Evolutionary conservation across 768 basidiomycete genomes (phyloP).

Genomic region (Holtermannia corniformis): DNA sequence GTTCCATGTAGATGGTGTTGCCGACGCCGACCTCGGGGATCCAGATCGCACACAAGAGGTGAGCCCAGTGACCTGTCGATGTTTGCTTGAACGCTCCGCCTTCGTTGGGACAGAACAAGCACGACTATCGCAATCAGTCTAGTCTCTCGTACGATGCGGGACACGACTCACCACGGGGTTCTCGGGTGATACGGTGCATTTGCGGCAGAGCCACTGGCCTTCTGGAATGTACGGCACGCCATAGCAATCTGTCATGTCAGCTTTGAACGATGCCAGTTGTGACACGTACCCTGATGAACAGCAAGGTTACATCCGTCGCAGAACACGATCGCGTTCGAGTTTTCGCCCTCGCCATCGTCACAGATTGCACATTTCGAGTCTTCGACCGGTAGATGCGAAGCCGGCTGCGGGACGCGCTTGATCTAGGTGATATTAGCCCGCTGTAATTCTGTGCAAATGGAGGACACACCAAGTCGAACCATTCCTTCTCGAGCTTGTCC

Average conservation of each 20-base stretch:
- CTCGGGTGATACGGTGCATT: conserved; percentile 96
- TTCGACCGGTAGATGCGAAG: conserved; percentile 78
- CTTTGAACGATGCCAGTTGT: neutral
- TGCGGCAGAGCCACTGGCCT: conserved; percentile 97
- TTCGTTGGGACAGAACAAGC: conserved; percentile 91
- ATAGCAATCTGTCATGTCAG: conserved; percentile 69
- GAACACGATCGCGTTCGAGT: conserved; percentile 97
- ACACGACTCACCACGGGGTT: conserved; percentile 70
- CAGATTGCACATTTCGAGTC: conserved; percentile 95
- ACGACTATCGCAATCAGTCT: conserved; percentile 51
- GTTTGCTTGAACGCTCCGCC: conserved; percentile 99
- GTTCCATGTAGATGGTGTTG: conserved; percentile 97
- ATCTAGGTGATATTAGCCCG: conserved; percentile 49
- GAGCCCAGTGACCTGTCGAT: conserved; percentile 82
- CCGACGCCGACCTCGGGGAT: conserved; percentile 86
- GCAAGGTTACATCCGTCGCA: conserved; percentile 98
- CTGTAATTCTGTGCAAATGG: neutral
- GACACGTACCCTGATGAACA: conserved; percentile 82
- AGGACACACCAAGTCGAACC: conserved; percentile 75
- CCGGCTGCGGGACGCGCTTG: conserved; percentile 83
- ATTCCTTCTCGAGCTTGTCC: conserved; percentile 97
- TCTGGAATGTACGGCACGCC: conserved; percentile 99
- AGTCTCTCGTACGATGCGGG: neutral
- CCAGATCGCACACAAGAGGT: conserved; percentile 94
- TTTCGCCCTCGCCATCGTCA: conserved; percentile 97